Base-by-base conservation (phyloP, 2,329 filamentous ascomycete species). In the Xylariales sp. region DNA sequence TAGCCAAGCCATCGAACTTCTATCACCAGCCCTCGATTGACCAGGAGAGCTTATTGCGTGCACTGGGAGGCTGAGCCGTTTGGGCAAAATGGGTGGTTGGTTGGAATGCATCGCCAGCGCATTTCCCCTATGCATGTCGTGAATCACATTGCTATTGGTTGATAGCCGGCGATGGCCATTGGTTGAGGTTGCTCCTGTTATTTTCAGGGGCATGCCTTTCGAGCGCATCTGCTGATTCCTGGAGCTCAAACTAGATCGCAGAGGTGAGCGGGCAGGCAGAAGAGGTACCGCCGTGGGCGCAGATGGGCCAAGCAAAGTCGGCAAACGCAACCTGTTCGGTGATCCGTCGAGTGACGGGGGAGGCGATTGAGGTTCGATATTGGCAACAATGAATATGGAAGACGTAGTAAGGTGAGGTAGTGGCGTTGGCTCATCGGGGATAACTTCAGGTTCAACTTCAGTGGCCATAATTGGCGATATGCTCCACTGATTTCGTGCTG, bases 331-430 rank as follows among this genome's bases (percentile, higher is more conserved):
- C 16, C 24, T 28, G n/a, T n/a, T n/a, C n/a, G n/a, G n/a, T n/a
- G n/a, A n/a, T n/a, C n/a, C n/a, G n/a, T n/a, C n/a, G n/a, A n/a
- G n/a, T n/a, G n/a, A n/a, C n/a, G n/a, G n/a, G n/a, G n/a, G n/a
- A n/a, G n/a, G n/a, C n/a, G n/a, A 20, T 5, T 29, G 24, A 11
- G 40, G 40, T n/a, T 39, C 27, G 6, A 42, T 23, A 14, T 40
- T 25, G 20, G 40, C 40, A n/a, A 42, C 37, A 6, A 42, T 44
- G 46, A 57, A 56, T n/a, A 55, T 42, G 5, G 50, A 45, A 6
- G 54, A 55, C 29, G 55, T 46, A 11, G 43, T 37, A 17, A 52
- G 42, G 18, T 43, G 30, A 35, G 33, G 34, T 19, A 34, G 30
- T 25, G 37, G 25, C 27, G 24, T 27, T 10, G 29, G 16, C 5